These are phyloP conservation scores for Odonthalia washingtoniensis DNA, from an alignment of 31 red algal species.

Conservation along the genomic window DNA sequence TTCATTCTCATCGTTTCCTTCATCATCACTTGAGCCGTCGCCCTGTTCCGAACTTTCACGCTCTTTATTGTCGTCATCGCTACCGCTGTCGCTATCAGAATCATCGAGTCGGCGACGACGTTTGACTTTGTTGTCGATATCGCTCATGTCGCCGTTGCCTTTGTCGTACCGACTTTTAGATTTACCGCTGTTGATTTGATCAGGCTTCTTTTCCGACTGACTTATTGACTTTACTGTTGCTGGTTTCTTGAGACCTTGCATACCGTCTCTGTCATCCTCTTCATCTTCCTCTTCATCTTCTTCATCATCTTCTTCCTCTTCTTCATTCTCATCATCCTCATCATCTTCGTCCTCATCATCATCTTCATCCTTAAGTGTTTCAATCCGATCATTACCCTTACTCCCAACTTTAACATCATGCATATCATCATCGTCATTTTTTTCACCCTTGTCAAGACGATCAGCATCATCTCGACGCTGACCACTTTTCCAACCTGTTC, in stretches of 20 bases:
- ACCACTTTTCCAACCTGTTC: not conserved
- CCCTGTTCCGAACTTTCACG: slow-evolving; percentile 23
- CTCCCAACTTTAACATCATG: slow-evolving; percentile 20
- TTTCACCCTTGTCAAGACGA: not conserved
- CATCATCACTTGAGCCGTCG: slow-evolving; percentile 28
- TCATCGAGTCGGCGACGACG: not conserved
- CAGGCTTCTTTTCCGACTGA: slow-evolving; percentile 4
- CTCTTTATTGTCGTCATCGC: slow-evolving; percentile 38
- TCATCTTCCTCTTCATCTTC: slow-evolving; percentile 37
- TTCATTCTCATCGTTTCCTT: slow-evolving; percentile 38
- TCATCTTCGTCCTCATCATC: slow-evolving; percentile 68
- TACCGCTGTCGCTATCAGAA: slow-evolving; percentile 35
- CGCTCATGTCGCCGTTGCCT: not conserved
- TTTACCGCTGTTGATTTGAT: not conserved
- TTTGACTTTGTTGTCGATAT: not conserved
- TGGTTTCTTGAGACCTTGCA: slow-evolving; percentile 12
- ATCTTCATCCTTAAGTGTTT: slow-evolving; percentile 38
- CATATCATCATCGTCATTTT: not conserved
- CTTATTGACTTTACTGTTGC: slow-evolving; percentile 20
- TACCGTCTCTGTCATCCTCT: slow-evolving; percentile 42
- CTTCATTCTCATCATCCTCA: slow-evolving; percentile 33
- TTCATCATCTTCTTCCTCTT: slow-evolving; percentile 43
- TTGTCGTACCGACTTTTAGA: not conserved
- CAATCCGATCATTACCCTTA: slow-evolving; percentile 27
- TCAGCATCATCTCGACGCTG: slow-evolving; percentile 18